phyloP scores from a whole-genome alignment of 75 land plant species.

The Sequoiadendron giganteum region DNA sequence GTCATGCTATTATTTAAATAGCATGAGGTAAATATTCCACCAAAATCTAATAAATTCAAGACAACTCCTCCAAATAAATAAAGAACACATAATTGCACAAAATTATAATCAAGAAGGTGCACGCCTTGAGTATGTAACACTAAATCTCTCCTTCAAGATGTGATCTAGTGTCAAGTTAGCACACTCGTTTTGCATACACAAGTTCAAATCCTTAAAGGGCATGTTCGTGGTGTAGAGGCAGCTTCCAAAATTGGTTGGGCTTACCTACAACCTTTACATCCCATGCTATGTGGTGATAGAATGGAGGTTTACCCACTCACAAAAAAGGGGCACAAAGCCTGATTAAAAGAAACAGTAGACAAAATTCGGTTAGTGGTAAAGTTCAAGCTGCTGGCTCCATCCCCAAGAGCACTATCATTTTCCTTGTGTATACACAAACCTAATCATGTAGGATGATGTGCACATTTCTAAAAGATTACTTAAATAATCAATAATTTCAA shows the following conservation, averaged over 20 bases:
- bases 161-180: background rate
- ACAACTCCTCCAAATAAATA: background rate
- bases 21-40: background rate
- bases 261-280: background rate
- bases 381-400: background rate
- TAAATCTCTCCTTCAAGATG: background rate
- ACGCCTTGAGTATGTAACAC: background rate
- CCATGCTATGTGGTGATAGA: background rate
- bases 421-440: background rate
- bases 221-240: background rate
- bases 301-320: background rate
- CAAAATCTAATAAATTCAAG: background rate
- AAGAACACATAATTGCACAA: background rate
- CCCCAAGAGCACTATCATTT: background rate
- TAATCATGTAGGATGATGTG: background rate
- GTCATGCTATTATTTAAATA: background rate
- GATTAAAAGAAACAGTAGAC: background rate
- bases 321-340: background rate
- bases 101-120: background rate
- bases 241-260: background rate
- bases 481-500: background rate
- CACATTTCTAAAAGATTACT: constrained; percentile 5
- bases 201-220: background rate
- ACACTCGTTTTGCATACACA: background rate
- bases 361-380: background rate